These are phyloP conservation scores for Bruguiera gymnorhiza DNA, from an alignment of 345 rosid genomes.

Conservation along the genomic window DNA sequence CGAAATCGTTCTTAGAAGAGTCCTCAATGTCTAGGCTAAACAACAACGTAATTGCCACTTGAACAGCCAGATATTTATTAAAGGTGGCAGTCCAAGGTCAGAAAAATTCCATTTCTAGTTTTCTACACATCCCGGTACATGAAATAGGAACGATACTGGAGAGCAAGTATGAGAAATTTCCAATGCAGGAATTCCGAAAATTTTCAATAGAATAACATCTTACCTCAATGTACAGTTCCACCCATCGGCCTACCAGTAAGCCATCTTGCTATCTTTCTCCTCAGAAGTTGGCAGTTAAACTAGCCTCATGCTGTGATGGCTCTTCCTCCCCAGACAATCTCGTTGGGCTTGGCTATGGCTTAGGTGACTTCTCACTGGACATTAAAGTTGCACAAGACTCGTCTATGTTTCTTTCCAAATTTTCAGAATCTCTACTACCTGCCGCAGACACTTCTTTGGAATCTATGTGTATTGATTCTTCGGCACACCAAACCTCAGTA, in stretches of 20 bases:
- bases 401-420: slow-evolving; percentile 35
- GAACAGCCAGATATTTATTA: slow-evolving; percentile 14
- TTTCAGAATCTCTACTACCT: slow-evolving; percentile 38
- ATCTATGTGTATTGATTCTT: slow-evolving; percentile 15
- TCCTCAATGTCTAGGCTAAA: no score
- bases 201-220: slow-evolving; percentile 29
- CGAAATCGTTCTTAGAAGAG: no score
- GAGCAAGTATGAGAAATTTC: slow-evolving; percentile 27
- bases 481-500: slow-evolving; percentile 28
- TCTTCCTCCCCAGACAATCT: slow-evolving; percentile 16
- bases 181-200: slow-evolving; percentile 19
- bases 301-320: neutral
- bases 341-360: neutral
- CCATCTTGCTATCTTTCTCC: slow-evolving; percentile 18
- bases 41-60: neutral
- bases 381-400: slow-evolving; percentile 22
- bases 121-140: slow-evolving; percentile 5
- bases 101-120: slow-evolving; percentile 5
- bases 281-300: slow-evolving; percentile 7
- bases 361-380: slow-evolving; percentile 20
- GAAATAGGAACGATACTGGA: slow-evolving; percentile 15
- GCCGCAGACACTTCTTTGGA: slow-evolving; percentile 36
- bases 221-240: slow-evolving; percentile 63
- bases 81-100: slow-evolving; percentile 18
- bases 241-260: slow-evolving; percentile 24